Evolutionary conservation across 768 basidiomycete species (phyloP).

Genomic region (Termitomyces sp.): DNA sequence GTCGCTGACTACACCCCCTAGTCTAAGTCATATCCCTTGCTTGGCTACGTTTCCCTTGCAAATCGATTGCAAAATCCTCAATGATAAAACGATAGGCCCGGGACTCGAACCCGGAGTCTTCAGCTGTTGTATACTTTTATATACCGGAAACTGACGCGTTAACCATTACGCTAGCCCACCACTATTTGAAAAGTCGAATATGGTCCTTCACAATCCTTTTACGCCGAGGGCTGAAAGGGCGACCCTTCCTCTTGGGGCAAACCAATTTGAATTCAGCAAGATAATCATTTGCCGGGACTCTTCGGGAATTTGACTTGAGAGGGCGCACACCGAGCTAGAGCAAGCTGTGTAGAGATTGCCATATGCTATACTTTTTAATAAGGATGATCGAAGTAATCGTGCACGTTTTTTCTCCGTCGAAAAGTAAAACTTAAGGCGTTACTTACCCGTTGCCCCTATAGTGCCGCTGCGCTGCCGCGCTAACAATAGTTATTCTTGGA

Average conservation of each 20-base stretch:
- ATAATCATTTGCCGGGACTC: too few relatives aligned
- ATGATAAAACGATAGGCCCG: conserved; percentile 18
- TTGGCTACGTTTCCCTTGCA: too few relatives aligned
- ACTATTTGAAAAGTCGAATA: accelerated
- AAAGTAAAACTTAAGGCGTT: neutral
- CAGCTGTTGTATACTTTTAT: conserved; percentile 3
- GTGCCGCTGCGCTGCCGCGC: neutral
- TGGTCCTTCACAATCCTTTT: too few relatives aligned
- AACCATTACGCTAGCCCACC: conserved; percentile 20
- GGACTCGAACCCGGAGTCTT: conserved; percentile 31
- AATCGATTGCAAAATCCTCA: too few relatives aligned
- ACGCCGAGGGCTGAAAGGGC: too few relatives aligned
- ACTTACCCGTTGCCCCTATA: neutral
- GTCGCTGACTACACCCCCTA: too few relatives aligned
- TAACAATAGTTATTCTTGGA: neutral
- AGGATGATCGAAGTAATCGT: too few relatives aligned
- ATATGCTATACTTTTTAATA: too few relatives aligned
- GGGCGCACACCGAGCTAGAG: neutral
- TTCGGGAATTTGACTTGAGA: neutral
- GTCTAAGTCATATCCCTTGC: too few relatives aligned
- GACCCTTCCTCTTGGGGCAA: too few relatives aligned
- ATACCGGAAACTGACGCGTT: conserved; percentile 19
- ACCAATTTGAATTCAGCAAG: too few relatives aligned
- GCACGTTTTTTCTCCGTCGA: neutral
- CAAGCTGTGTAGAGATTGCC: neutral